Evolutionary conservation across 306 rosid genomes (phyloP).

Genomic region (Cicer yamashitae): DNA sequence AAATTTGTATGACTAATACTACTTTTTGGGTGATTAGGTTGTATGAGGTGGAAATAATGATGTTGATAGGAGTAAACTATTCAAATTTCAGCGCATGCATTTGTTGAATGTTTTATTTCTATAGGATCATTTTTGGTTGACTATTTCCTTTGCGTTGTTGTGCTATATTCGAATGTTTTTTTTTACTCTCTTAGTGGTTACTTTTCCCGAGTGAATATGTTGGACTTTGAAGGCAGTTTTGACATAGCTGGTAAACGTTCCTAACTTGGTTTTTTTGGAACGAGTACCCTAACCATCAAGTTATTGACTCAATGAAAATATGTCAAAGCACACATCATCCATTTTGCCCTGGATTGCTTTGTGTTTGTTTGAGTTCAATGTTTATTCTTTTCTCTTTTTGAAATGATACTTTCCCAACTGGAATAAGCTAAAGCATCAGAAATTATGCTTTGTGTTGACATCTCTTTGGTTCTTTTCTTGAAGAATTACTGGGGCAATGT

Average conservation of each 20-base stretch:
- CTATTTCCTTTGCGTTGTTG: conserved; percentile 36
- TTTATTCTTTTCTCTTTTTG: conserved; percentile 25
- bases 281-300: conserved; percentile 28
- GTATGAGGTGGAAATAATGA: conserved; percentile 40
- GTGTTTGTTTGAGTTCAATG: conserved; percentile 24
- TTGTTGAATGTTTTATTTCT: conserved; percentile 51
- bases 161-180: conserved; percentile 37
- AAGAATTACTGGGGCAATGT: conserved; percentile 24
- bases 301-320: conserved; percentile 36
- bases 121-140: conserved; percentile 46
- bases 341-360: background rate
- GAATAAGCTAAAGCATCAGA: conserved; percentile 14
- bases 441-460: conserved; percentile 12
- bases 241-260: conserved; percentile 30
- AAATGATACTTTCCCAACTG: conserved; percentile 30
- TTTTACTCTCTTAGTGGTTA: background rate
- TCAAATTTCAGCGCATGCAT: conserved; percentile 64
- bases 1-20: conserved; percentile 34
- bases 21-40: conserved; percentile 41
- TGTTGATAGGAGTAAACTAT: conserved; percentile 53
- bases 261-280: conserved; percentile 11
- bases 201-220: conserved; percentile 36
- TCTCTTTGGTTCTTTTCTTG: conserved; percentile 18
- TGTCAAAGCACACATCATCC: conserved; percentile 12
- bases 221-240: conserved; percentile 31